Conservation (phyloP, 2,329 filamentous ascomycete species). For the Epichloe bromicola region DNA sequence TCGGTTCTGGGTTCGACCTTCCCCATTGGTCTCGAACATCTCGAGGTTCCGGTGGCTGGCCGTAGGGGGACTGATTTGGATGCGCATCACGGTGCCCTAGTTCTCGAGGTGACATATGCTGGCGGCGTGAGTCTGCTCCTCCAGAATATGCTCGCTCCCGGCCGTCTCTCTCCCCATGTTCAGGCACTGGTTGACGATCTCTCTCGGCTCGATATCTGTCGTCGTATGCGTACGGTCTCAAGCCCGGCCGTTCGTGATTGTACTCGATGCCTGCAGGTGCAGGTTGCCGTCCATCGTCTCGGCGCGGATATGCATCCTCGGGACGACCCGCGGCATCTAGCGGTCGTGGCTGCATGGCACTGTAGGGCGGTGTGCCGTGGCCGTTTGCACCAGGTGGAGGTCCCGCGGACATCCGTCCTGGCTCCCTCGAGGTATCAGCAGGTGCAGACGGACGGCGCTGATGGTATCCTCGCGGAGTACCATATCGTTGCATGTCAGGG, state of each 20-base stretch:
- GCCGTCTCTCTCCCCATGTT: constrained; percentile 29
- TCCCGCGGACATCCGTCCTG: constrained; percentile 23
- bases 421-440: constrained; percentile 30
- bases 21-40: constrained; percentile 23
- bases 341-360: constrained; percentile 30
- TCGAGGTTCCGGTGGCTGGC: constrained; percentile 25
- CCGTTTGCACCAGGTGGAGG: constrained; percentile 37
- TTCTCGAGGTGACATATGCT: constrained; percentile 23
- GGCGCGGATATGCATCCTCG: constrained; percentile 33
- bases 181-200: constrained; percentile 32
- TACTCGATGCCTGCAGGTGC: constrained; percentile 31
- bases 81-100: constrained; percentile 31
- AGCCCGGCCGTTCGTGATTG: constrained; percentile 35
- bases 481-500: constrained; percentile 44
- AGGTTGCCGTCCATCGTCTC: constrained; percentile 32
- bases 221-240: constrained; percentile 35
- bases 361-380: constrained; percentile 34
- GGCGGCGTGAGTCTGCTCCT: constrained; percentile 28
- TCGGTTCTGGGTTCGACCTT: constrained; percentile 13
- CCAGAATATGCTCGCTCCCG: constrained; percentile 37
- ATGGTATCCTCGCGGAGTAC: constrained; percentile 44
- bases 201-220: constrained; percentile 39
- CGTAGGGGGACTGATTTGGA: constrained; percentile 32
- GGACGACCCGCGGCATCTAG: constrained; percentile 31
- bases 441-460: constrained; percentile 35